Percentiles rank a stretch among this genome's conserved stretches.
Evolutionary conservation across 768 basidiomycete species (phyloP).

Genomic region (Rickenella mellea): DNA sequence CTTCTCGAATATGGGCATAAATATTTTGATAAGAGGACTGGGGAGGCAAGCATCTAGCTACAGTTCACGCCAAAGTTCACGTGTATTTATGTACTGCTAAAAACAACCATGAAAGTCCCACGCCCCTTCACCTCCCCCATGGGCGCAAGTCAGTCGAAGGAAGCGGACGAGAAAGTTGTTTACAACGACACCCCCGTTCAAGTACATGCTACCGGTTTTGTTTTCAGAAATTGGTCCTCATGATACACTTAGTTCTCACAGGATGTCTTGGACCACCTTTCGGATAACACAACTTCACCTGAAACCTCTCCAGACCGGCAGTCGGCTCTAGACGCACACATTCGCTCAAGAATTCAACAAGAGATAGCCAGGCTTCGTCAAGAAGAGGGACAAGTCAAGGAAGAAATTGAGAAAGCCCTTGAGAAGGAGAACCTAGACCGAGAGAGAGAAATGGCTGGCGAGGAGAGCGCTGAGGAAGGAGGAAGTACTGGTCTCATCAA

Average conservation of each 20-base stretch:
- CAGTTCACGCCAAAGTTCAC: not conserved
- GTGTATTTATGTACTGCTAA: not conserved
- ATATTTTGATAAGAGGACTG: conserved; percentile 24
- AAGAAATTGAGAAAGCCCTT: conserved; percentile 67
- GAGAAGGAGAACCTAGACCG: conserved; percentile 84
- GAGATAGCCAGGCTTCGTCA: conserved; percentile 57
- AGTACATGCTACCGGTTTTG: conserved; percentile 22
- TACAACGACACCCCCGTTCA: conserved; percentile 44
- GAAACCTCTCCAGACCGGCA: conserved; percentile 61
- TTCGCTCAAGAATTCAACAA: conserved; percentile 60
- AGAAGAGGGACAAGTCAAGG: conserved; percentile 61
- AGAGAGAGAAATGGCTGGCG: conserved; percentile 47
- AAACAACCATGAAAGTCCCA: not conserved
- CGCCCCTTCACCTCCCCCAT: conserved; percentile 22
- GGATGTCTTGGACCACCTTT: conserved; percentile 71
- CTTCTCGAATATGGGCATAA: conserved; percentile 42
- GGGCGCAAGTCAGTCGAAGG: conserved; percentile 65
- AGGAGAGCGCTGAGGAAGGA: conserved; percentile 19
- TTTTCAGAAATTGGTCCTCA: conserved; percentile 1
- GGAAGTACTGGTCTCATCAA: conserved; percentile 31
- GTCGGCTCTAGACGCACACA: conserved; percentile 60
- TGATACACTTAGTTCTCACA: conserved; percentile 57
- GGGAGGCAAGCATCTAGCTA: not conserved
- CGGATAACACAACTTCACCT: conserved; percentile 50
- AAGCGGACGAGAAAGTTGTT: conserved; percentile 51